A percentile compares a stretch with the other conserved stretches of the same genome.
These are phyloP conservation scores for Phialophora verrucosa DNA, from an alignment of 2,329 filamentous ascomycete species.

Conservation along the genomic window DNA sequence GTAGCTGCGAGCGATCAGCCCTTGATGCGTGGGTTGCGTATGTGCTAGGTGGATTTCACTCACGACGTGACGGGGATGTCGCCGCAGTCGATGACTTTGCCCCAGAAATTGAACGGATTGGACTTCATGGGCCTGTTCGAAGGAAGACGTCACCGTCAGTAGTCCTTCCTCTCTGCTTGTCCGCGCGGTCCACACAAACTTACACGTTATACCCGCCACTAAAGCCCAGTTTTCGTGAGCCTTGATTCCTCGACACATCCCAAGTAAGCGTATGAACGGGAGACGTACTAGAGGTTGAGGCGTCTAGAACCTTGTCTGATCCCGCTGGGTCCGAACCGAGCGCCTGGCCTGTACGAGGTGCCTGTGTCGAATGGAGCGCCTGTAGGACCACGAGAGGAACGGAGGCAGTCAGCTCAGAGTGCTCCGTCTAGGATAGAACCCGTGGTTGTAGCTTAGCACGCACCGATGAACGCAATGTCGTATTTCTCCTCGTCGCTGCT, in stretches of 20 bases:
- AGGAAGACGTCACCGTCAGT: neutral
- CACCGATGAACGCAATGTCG: constrained; percentile 85
- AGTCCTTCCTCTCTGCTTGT: neutral
- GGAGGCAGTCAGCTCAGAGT: constrained; percentile 9
- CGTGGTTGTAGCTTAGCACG: constrained; percentile 28
- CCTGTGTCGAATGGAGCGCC: constrained; percentile 85
- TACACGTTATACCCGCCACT: constrained; percentile 84
- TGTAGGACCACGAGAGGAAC: constrained; percentile 43
- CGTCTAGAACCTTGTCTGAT: constrained; percentile 85
- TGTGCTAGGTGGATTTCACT: constrained; percentile 43
- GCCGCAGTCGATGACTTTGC: constrained; percentile 80
- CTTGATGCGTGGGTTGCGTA: neutral
- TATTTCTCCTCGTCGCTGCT: constrained; percentile 72
- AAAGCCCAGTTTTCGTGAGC: constrained; percentile 56
- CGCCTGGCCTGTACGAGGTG: constrained; percentile 82
- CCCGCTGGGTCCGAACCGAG: constrained; percentile 81
- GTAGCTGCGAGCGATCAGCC: constrained; percentile 59
- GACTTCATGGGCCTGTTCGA: constrained; percentile 64
- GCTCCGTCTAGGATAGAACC: neutral
- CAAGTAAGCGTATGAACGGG: constrained; percentile 39
- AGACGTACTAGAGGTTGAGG: constrained; percentile 81
- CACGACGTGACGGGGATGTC: constrained; percentile 85
- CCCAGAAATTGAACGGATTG: constrained; percentile 82
- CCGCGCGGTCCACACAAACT: constrained; percentile 3
- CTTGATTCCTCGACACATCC: constrained; percentile 39